A percentile compares a stretch with the other conserved stretches of the same genome.
phyloP scores from a whole-genome alignment of 495 filamentous ascomycete species.

The Hyaloscypha variabilis region DNA sequence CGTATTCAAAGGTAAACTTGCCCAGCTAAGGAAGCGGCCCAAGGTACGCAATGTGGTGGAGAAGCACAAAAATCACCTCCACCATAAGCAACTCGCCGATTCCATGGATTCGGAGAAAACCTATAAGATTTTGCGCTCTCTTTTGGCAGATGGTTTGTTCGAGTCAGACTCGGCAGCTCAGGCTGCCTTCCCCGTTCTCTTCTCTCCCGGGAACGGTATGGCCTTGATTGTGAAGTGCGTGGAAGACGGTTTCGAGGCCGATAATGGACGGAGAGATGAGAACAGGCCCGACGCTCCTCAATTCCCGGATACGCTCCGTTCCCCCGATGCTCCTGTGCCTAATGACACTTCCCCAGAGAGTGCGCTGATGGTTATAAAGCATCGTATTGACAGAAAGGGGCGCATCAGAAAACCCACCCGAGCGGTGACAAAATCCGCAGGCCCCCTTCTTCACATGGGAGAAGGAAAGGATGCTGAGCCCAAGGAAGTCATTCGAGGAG shows the following conservation, averaged over 20 bases:
- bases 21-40: conserved; percentile 36
- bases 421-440: conserved; percentile 1
- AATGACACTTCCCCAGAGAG: conserved; percentile 12
- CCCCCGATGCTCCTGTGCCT: conserved; percentile 17
- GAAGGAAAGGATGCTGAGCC: conserved; percentile 10
- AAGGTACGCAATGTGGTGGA: conserved; percentile 35
- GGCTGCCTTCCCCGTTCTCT: conserved; percentile 37
- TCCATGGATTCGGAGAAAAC: conserved; percentile 32
- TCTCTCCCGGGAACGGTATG: conserved; percentile 22
- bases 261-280: background rate
- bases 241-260: background rate
- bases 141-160: conserved; percentile 34
- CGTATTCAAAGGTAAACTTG: conserved; percentile 39
- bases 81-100: conserved; percentile 25
- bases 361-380: conserved; percentile 16
- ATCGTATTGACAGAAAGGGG: conserved; percentile 19
- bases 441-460: conserved; percentile 6
- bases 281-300: background rate
- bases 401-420: background rate
- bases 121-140: conserved; percentile 34
- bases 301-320: conserved; percentile 4
- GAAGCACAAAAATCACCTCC: conserved; percentile 28
- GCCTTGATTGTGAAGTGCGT: conserved; percentile 19
- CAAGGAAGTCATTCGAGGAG: conserved; percentile 16
- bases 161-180: conserved; percentile 36